A percentile compares a stretch with the other conserved stretches of the same genome.
Evolutionary conservation across 2,329 filamentous ascomycete species (phyloP).

Genomic region (Colletotrichum musae): DNA sequence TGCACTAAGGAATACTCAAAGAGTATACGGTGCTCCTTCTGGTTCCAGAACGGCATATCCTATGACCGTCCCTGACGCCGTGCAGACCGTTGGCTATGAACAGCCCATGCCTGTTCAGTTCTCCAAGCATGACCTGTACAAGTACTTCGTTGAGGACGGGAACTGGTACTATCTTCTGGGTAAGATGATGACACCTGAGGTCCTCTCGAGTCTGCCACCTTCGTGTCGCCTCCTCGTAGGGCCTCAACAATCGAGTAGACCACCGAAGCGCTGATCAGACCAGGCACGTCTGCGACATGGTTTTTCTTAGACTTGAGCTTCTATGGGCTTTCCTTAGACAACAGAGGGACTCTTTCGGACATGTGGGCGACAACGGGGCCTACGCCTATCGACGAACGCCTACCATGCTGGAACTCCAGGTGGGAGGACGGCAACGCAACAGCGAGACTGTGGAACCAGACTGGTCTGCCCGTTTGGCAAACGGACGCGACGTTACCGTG

Average conservation of each 20-base stretch:
- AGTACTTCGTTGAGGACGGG: conserved; percentile 64
- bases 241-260: neutral
- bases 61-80: conserved; percentile 48
- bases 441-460: conserved; percentile 57
- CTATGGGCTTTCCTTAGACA: conserved; percentile 66
- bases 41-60: conserved; percentile 41
- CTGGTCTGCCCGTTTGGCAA: conserved; percentile 63
- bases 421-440: conserved; percentile 59
- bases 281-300: conserved; percentile 65
- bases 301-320: conserved; percentile 71
- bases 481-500: conserved; percentile 64
- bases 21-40: conserved; percentile 65
- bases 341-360: conserved; percentile 57
- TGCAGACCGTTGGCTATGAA: conserved; percentile 51
- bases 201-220: conserved; percentile 32
- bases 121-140: conserved; percentile 62
- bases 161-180: conserved; percentile 62
- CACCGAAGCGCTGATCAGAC: conserved; percentile 27
- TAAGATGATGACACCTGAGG: conserved; percentile 22
- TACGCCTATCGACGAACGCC: conserved; percentile 52
- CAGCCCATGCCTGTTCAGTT: conserved; percentile 63
- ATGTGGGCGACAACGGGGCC: conserved; percentile 57
- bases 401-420: conserved; percentile 64
- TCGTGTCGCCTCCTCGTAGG: neutral
- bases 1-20: conserved; percentile 72